Base-by-base conservation (phyloP, 306 rosid species). In the Corylus heterophylla region DNA sequence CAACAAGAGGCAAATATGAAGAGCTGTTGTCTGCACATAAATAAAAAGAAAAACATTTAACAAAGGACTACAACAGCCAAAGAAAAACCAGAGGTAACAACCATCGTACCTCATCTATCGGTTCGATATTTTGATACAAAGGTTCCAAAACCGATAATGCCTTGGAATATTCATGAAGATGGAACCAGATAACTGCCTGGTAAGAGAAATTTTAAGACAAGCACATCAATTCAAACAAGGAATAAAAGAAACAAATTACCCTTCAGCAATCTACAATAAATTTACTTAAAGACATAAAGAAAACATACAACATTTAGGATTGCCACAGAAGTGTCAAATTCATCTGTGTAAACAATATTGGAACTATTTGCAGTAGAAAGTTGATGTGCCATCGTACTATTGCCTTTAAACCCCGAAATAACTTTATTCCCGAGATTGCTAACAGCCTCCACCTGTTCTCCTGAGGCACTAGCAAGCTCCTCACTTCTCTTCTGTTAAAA, bases 121-220 rank as follows among this genome's bases (percentile, higher is more conserved):
- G 99, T 76, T 90, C 97, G 78, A 94, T 96, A 82, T 92, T 96
- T 89, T 93, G 99, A 86, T 90, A 96, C 51, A 96, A 83, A 39
- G 98, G 99, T 82, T 89, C 99, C 81, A 96, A 89, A 75, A 89
- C 90, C 16, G 94, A 88, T 48, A 86, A 87, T 16, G 99, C 88
- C 89, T 87, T 93, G 29, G 86, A 71, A 89, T 91, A 93, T 76
- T 96, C 97, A 1, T 89, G 98, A 75, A 96, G 92, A 88, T 91
- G 91, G 87, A 91, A 96, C 99, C 99, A 96, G 84, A 96, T 79
- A 58, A 89, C 83, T 18, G 99, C 99, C 99, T 96, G 51, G 79
- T 12, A 73, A 67, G 20, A 54, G 78, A 51, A 69, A 76, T 50
- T 63, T 22, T 62, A 81, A 35, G 77, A 61, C 47, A 55, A 50